These are phyloP conservation scores for Hirsutella thompsonii DNA, from an alignment of 2,329 filamentous ascomycete genomes.

Conservation along the genomic window DNA sequence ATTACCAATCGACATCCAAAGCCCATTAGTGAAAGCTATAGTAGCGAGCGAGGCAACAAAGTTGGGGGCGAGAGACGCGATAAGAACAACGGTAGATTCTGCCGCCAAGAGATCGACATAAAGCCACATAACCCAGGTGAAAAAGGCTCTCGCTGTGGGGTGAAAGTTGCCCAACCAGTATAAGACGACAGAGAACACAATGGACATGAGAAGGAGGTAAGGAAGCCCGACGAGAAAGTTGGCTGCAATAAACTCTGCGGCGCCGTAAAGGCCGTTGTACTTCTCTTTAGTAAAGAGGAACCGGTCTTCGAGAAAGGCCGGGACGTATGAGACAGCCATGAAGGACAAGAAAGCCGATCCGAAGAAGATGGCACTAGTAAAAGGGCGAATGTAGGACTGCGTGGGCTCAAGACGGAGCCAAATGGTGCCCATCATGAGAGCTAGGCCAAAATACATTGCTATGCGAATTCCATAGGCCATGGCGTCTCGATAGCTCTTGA, in stretches of 20 bases:
- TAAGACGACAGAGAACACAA: slow-evolving; percentile 61
- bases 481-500: slow-evolving; percentile 76
- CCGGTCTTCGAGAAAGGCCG: slow-evolving; percentile 67
- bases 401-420: slow-evolving; percentile 59
- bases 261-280: slow-evolving; percentile 68
- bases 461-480: slow-evolving; percentile 75
- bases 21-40: slow-evolving; percentile 72
- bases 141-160: slow-evolving; percentile 52
- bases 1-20: slow-evolving; percentile 81
- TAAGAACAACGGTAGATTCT: slow-evolving; percentile 68
- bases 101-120: slow-evolving; percentile 76
- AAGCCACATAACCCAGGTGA: slow-evolving; percentile 70
- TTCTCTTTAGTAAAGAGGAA: slow-evolving; percentile 42
- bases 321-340: slow-evolving; percentile 77
- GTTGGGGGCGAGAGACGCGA: slow-evolving; percentile 59
- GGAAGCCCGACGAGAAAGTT: slow-evolving; percentile 78
- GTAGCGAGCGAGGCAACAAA: slow-evolving; percentile 72
- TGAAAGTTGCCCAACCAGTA: slow-evolving; percentile 76
- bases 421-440: slow-evolving; percentile 80
- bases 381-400: slow-evolving; percentile 65
- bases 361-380: slow-evolving; percentile 73
- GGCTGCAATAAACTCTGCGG: slow-evolving; percentile 57
- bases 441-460: slow-evolving; percentile 67
- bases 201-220: slow-evolving; percentile 64
- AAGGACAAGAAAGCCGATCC: slow-evolving; percentile 66